phyloP scores from a whole-genome alignment of 23 red algal genomes.

The Gracilaria vermiculophylla region DNA sequence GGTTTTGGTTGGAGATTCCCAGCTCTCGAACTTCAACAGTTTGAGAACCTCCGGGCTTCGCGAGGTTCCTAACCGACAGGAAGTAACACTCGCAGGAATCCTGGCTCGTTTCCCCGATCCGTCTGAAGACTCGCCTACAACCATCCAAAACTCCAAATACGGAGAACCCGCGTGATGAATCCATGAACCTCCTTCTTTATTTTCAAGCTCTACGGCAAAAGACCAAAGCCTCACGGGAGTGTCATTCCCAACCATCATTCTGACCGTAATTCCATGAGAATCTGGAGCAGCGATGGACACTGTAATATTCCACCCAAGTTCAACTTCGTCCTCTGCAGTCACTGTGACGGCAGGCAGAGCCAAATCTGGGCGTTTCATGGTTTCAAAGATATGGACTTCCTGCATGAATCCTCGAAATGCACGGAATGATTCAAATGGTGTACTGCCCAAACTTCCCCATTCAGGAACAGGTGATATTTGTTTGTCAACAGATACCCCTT shows the following conservation, averaged over 20 bases:
- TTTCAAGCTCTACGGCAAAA: slow-evolving; percentile 10
- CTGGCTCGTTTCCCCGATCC: slow-evolving; percentile 7
- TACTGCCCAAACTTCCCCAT: slow-evolving; percentile 36
- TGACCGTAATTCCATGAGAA: slow-evolving; percentile 26
- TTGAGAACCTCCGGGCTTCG: slow-evolving; percentile 12
- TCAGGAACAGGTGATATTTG: background rate
- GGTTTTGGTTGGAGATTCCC: slow-evolving; percentile 1
- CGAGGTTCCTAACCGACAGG: slow-evolving; percentile 23
- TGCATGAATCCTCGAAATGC: slow-evolving; percentile 32
- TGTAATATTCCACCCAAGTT: slow-evolving; percentile 41
- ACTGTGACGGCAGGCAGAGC: slow-evolving; percentile 9
- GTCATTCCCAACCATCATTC: slow-evolving; percentile 13
- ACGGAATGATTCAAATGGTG: slow-evolving; percentile 30
- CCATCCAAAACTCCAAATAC: slow-evolving; percentile 26
- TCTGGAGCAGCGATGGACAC: slow-evolving; percentile 13
- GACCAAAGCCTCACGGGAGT: slow-evolving; percentile 14
- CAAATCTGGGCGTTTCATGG: background rate
- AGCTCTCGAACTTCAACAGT: slow-evolving; percentile 21
- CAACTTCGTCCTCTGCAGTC: slow-evolving; percentile 29
- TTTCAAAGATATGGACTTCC: slow-evolving; percentile 8
- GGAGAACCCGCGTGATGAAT: slow-evolving; percentile 33
- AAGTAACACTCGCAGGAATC: background rate
- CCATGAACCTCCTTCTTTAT: slow-evolving; percentile 11
- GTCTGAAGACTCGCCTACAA: background rate
- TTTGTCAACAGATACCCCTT: background rate